phyloP scores from a whole-genome alignment of 2,329 filamentous ascomycete species.

The Pezicula neosporulosa region DNA sequence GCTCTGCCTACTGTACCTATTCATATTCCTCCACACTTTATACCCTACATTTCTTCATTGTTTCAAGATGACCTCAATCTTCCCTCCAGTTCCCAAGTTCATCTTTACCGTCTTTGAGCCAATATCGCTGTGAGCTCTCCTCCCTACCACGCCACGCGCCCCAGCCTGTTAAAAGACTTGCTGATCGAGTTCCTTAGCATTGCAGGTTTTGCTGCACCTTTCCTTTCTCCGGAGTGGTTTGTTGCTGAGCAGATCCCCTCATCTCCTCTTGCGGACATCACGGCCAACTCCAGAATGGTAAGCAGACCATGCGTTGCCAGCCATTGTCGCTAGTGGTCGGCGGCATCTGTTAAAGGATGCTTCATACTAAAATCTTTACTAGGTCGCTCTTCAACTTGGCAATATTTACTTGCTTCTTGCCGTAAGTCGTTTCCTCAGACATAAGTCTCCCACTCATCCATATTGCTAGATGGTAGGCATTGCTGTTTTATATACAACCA shows the following conservation, averaged over 20 bases:
- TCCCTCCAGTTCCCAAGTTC: constrained; percentile 61
- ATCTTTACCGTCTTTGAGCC: constrained; percentile 69
- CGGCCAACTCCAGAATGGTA: constrained; percentile 30
- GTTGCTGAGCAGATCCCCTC: constrained; percentile 56
- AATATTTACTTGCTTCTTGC: constrained; percentile 67
- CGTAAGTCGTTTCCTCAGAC: constrained; percentile 37
- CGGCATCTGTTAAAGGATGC: neutral
- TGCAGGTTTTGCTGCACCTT: constrained; percentile 52
- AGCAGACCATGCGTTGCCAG: neutral
- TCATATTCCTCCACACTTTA: neutral
- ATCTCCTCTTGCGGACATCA: constrained; percentile 25
- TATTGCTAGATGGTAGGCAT: constrained; percentile 39
- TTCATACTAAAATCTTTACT: constrained; percentile 28
- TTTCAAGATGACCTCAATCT: constrained; percentile 51
- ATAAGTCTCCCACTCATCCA: neutral
- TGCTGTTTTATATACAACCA: constrained; percentile 60
- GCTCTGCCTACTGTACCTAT: no score
- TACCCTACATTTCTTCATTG: neutral
- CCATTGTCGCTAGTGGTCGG: constrained; percentile 14
- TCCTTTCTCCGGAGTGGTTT: constrained; percentile 58
- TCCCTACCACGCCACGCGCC: neutral
- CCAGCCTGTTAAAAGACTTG: neutral
- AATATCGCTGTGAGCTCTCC: constrained; percentile 55
- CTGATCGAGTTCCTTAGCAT: constrained; percentile 40
- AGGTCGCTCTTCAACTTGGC: constrained; percentile 65